Percentiles rank a stretch among this genome's conserved stretches.
Evolutionary conservation across 2,329 filamentous ascomycete species (phyloP).

Genomic region (Alternaria brassicae): DNA sequence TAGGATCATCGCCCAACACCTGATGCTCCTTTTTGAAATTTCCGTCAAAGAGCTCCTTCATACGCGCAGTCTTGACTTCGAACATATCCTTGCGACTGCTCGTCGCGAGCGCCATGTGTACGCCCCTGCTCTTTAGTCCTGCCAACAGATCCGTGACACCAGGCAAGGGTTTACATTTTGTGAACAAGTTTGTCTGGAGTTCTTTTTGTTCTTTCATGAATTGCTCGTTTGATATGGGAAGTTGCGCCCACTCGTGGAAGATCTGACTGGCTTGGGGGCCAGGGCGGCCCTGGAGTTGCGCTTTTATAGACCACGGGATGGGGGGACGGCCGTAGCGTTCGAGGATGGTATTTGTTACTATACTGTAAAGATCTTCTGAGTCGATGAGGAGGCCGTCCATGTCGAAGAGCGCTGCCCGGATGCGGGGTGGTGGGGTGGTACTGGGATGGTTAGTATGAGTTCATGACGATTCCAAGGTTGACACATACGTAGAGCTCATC

Average conservation of each 20-base stretch:
- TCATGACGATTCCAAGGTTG: not conserved
- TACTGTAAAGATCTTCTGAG: conserved; percentile 88
- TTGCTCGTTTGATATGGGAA: conserved; percentile 76
- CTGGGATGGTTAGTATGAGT: conserved; percentile 7
- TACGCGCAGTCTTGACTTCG: conserved; percentile 72
- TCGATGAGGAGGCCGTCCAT: conserved; percentile 98
- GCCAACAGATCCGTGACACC: conserved; percentile 75
- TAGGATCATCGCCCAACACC: conserved; percentile 83
- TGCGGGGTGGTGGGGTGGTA: conserved; percentile 64
- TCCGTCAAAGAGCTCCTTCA: conserved; percentile 58
- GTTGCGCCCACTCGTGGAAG: conserved; percentile 81
- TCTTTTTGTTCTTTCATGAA: conserved; percentile 66
- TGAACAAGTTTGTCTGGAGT: conserved; percentile 77
- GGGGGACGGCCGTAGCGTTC: conserved; percentile 72
- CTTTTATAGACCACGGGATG: conserved; percentile 95
- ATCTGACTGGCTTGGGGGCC: conserved; percentile 65
- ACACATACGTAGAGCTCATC: conserved; percentile 26
- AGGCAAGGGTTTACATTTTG: conserved; percentile 75
- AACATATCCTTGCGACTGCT: conserved; percentile 77
- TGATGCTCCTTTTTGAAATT: conserved; percentile 75
- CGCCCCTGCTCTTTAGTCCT: conserved; percentile 63
- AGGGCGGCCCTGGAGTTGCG: conserved; percentile 75
- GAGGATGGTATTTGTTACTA: conserved; percentile 82
- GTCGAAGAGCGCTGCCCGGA: conserved; percentile 95
- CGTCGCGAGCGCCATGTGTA: conserved; percentile 87